Percentiles rank a stretch among this genome's conserved stretches.
Conservation (phyloP, 805 yeast genomes). For the Yamadazyma akitaensis region DNA sequence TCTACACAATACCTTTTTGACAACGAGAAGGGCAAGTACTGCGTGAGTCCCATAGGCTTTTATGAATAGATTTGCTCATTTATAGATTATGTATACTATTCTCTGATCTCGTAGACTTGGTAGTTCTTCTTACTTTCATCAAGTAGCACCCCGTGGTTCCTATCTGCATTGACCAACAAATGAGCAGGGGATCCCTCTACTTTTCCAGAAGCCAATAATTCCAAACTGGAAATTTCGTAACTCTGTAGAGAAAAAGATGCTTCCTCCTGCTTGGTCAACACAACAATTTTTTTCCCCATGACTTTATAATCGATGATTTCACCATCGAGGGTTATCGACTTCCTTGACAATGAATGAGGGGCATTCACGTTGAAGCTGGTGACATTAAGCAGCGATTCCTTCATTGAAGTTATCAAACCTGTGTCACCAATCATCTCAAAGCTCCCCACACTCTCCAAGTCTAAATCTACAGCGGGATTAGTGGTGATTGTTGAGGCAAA, state of each 20-base stretch:
- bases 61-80: not conserved
- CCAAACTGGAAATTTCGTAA: not conserved
- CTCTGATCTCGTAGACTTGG: not conserved
- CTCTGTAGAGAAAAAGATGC: constrained; percentile 1
- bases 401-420: not conserved
- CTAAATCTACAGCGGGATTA: not conserved
- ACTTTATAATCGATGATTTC: not conserved
- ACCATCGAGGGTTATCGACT: not conserved
- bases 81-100: not conserved
- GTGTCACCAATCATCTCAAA: constrained; percentile 1
- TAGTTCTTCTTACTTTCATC: constrained; percentile 40
- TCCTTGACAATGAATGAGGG: not conserved
- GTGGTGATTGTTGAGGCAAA: constrained; percentile 6
- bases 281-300: not conserved
- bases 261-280: not conserved
- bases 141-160: constrained; percentile 36
- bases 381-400: not conserved
- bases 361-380: not conserved
- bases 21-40: constrained; percentile 13
- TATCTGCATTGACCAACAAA: constrained; percentile 16
- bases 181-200: not conserved
- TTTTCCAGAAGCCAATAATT: not conserved
- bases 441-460: not conserved
- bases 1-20: constrained; percentile 28
- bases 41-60: constrained; percentile 24